Evolutionary conservation across 805 yeast genomes (phyloP), one percentile per base, ranked within the genome.

Genomic region (Kluyveromyces lactis): DNA sequence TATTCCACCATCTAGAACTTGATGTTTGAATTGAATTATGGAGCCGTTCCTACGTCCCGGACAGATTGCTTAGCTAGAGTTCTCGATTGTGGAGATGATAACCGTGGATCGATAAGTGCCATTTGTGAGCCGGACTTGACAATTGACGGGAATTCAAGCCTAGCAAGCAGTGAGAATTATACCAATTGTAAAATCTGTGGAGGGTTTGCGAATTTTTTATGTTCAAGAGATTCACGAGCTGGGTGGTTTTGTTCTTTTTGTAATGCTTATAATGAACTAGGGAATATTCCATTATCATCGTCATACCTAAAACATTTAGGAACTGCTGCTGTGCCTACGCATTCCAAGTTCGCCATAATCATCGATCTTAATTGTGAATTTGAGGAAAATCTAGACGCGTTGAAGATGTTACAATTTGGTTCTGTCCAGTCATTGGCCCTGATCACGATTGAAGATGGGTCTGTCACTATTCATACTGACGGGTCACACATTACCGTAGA

Each of bases 231-330:
- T 13, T 6, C 13, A 7, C 26, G 17, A 19, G 7, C 10, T 8
- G 29, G 39, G 13, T 48, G 51, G 51, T 39, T 41, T 15, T 48
- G 51, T 21, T 29, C 40, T 7, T 46, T 48, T 28, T 48, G 51
- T 31, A 29, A 48, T 15, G 10, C 33, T 12, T 39, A 42, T 33
- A 48, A 48, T 37, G 28, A 34, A 8, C 21, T 41, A 18, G 18
- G 35, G 15, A 39, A 42, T 7, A 36, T 36, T n/a, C 40, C 46
- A 9, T 12, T 19, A 4, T 11, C 40, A 2, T 18, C 24, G 11
- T 40, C 45, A 4, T 42, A 38, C 23, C 9, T 33, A 28, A 13
- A 35, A 12, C 17, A 26, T 9, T 2, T 34, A 10, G 32, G 36
- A 38, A 12, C 27, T 15, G 36, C 23, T 5, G 3, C 11, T 10